Base-by-base conservation (phyloP, 495 filamentous ascomycete species). In the Tuber umbilicatum region DNA sequence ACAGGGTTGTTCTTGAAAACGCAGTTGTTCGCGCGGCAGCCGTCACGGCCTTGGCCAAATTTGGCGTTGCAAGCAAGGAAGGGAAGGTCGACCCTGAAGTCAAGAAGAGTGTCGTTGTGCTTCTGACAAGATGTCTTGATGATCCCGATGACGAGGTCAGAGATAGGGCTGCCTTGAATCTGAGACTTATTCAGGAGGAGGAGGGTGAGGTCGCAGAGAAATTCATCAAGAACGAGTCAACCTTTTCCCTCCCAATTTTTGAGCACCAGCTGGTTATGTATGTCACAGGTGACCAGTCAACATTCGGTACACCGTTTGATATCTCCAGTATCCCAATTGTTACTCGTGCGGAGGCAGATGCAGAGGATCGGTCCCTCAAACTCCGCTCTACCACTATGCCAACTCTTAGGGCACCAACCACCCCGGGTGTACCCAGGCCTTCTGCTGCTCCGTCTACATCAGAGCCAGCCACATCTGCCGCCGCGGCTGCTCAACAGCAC, bases 251-350 rank as follows among this genome's bases (percentile, higher is more conserved):
- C n/a, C 91, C 94, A 37, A 92, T 91, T 43, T 97, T 99, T 70
- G 95, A 99, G 85, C 94, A 97, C 79, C 94, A 98, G 80, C 90
- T 99, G 35, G 93, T 97, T 81, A 92, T 97, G 90, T 99, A 99
- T 83, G 94, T 99, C 80, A 97, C 93, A 10, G 93, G 94, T 35
- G 90, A 91, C 70, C 92, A 92, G 83, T 89, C 91, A 72, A 92
- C 92, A 0, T 99, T 99, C 82, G 87, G 89, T 41, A 84, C 86
- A 10, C 91, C 96, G 9, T 99, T 99, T 86, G 94, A 98, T 82
- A 89, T 98, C 76, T 90, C 90, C 79, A 90, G 90, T 73, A 90
- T 99, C 73, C 95, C 95, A n/a, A 88, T 97, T 73, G 95, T 99
- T 81, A 94, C 93, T 68, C 91, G 94, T 70, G 95, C 97, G 83